Evolutionary conservation across 1,139 yeast genomes (phyloP).

Genomic region (Candida sanyaensis): DNA sequence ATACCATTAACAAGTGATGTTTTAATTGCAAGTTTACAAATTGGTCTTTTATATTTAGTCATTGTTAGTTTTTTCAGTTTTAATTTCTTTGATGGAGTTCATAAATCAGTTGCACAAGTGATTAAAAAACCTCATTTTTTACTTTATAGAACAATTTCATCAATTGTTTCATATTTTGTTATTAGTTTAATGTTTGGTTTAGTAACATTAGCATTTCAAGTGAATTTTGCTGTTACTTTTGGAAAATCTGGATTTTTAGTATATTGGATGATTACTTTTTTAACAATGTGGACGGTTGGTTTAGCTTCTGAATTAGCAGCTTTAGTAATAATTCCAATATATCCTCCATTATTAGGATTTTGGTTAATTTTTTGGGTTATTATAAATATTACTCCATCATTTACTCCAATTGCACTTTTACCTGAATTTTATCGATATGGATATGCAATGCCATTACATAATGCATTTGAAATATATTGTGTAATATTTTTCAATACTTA

Average conservation of each 20-base stretch:
- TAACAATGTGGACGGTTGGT: constrained; percentile 47
- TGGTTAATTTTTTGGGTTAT: constrained; percentile 46
- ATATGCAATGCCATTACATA: constrained; percentile 39
- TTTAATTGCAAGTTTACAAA: constrained; percentile 63
- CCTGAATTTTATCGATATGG: constrained; percentile 37
- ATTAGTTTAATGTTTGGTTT: constrained; percentile 39
- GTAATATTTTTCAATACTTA: constrained; percentile 37
- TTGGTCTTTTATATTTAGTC: constrained; percentile 73
- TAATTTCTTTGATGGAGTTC: constrained; percentile 57
- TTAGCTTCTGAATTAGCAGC: constrained; percentile 39
- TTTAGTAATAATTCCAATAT: constrained; percentile 27
- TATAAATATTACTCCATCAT: constrained; percentile 38
- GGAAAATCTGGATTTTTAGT: constrained; percentile 44
- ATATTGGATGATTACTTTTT: constrained; percentile 42
- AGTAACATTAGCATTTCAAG: constrained; percentile 44
- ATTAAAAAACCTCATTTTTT: constrained; percentile 30
- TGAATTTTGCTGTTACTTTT: constrained; percentile 36
- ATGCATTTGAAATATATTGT: constrained; percentile 36
- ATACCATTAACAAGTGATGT: constrained; percentile 39
- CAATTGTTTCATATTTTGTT: constrained; percentile 32
- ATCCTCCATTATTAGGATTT: constrained; percentile 44
- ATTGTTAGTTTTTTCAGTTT: constrained; percentile 63
- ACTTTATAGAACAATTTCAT: constrained; percentile 29
- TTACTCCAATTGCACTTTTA: constrained; percentile 34
- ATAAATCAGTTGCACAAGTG: constrained; percentile 41